These are phyloP conservation scores for Malus hybrid DNA, from an alignment of 331 rosid species.

Conservation along the genomic window DNA sequence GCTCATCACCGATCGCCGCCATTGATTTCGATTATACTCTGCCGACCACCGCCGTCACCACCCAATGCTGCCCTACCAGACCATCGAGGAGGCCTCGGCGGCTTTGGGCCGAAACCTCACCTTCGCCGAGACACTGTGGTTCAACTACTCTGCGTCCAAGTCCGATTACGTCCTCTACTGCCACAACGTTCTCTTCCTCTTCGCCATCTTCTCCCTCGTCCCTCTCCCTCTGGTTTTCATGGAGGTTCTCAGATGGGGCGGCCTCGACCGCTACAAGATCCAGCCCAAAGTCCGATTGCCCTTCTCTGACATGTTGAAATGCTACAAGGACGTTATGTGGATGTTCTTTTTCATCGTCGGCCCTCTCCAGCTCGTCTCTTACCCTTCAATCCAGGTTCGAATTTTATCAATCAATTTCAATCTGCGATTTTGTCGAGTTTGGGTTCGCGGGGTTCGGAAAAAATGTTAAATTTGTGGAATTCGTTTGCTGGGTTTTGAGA, in stretches of 20 bases:
- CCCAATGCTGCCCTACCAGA: conserved; percentile 55
- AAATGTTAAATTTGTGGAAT: neutral
- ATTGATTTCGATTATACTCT: neutral
- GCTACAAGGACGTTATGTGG: conserved; percentile 63
- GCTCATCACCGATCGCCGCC: neutral
- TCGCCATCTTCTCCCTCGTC: conserved; percentile 44
- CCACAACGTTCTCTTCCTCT: conserved; percentile 68
- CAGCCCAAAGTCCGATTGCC: conserved; percentile 58
- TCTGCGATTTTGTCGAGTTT: neutral
- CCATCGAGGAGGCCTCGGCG: conserved; percentile 42
- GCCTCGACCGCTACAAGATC: conserved; percentile 55
- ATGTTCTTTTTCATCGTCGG: conserved; percentile 48
- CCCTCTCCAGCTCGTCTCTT: conserved; percentile 70
- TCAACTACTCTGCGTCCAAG: conserved; percentile 66
- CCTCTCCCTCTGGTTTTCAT: conserved; percentile 54
- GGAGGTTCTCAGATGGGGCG: conserved; percentile 42
- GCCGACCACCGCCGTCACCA: neutral
- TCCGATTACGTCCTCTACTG: conserved; percentile 69
- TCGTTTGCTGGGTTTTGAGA: neutral
- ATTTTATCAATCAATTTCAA: neutral
- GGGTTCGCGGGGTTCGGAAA: neutral
- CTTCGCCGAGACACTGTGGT: conserved; percentile 64
- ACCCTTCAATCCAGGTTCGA: conserved; percentile 50
- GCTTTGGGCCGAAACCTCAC: conserved; percentile 63
- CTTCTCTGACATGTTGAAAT: conserved; percentile 36